Evolutionary conservation across 495 filamentous ascomycete species (phyloP).

Genomic region (Xeromyces bisporus): DNA sequence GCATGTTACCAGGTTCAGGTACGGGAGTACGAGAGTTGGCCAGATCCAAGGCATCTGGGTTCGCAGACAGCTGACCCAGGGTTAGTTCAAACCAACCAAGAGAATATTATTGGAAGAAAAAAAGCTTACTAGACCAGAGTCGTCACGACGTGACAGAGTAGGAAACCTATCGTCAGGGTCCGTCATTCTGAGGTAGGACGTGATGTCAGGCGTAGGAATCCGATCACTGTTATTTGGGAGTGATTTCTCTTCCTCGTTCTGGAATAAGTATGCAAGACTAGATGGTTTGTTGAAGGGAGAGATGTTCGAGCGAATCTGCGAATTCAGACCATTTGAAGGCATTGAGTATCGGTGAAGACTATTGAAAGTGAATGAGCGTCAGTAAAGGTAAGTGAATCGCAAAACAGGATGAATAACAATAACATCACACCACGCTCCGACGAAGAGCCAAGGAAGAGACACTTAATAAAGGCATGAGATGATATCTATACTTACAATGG

Average conservation of each 20-base stretch:
- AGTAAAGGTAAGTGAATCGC: constrained; percentile 3
- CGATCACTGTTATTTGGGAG: constrained; percentile 31
- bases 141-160: constrained; percentile 54
- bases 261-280: constrained; percentile 64
- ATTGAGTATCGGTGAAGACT: constrained; percentile 80
- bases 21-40: constrained; percentile 54
- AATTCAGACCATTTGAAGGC: constrained; percentile 51
- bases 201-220: constrained; percentile 44
- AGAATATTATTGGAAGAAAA: constrained; percentile 9
- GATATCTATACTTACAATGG: constrained; percentile 29
- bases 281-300: constrained; percentile 25
- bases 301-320: constrained; percentile 35
- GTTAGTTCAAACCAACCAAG: too few relatives aligned
- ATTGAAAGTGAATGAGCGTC: constrained; percentile 1
- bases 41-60: constrained; percentile 67
- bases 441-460: neutral
- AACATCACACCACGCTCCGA: constrained; percentile 5
- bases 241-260: constrained; percentile 52
- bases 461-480: too few relatives aligned
- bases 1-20: constrained; percentile 45
- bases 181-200: constrained; percentile 54
- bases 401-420: neutral
- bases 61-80: constrained; percentile 50
- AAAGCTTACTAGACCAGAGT: constrained; percentile 48
- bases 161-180: constrained; percentile 71